phyloP scores from a whole-genome alignment of 495 filamentous ascomycete species.

The Evansstolkia leycettana region DNA sequence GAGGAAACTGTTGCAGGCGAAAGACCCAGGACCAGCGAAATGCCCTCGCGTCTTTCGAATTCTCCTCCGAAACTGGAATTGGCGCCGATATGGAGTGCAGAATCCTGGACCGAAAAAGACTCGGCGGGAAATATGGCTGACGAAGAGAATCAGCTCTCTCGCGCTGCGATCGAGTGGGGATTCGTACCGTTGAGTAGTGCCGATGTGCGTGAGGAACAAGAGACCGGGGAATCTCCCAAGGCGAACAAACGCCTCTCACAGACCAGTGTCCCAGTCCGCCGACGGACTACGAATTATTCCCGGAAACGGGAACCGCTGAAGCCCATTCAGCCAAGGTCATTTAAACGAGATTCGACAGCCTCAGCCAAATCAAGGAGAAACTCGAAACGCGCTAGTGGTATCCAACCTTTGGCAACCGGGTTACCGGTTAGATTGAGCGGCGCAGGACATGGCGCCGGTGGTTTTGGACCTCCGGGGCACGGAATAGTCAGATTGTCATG shows the following conservation, averaged over 20 bases:
- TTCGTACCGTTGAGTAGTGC: conserved; percentile 16
- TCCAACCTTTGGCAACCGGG: conserved; percentile 25
- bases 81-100: conserved; percentile 22
- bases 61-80: conserved; percentile 25
- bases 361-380: conserved; percentile 28
- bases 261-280: conserved; percentile 20
- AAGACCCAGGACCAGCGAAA: conserved; percentile 3
- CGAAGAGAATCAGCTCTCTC: conserved; percentile 15
- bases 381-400: conserved; percentile 34
- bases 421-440: conserved; percentile 31
- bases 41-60: conserved; percentile 14
- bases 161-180: conserved; percentile 18
- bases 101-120: conserved; percentile 15
- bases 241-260: conserved; percentile 22
- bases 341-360: conserved; percentile 29
- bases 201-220: conserved; percentile 13
- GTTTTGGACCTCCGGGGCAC: conserved; percentile 32
- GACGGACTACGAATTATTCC: conserved; percentile 18
- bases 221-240: conserved; percentile 9
- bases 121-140: conserved; percentile 6
- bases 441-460: conserved; percentile 37
- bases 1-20: conserved; percentile 5
- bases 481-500: conserved; percentile 35
- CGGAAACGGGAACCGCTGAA: conserved; percentile 26
- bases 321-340: conserved; percentile 25